A percentile compares a stretch with the other conserved stretches of the same genome.
Evolutionary conservation across 805 yeast species (phyloP).

Genomic region (Pachysolen tannophilus): DNA sequence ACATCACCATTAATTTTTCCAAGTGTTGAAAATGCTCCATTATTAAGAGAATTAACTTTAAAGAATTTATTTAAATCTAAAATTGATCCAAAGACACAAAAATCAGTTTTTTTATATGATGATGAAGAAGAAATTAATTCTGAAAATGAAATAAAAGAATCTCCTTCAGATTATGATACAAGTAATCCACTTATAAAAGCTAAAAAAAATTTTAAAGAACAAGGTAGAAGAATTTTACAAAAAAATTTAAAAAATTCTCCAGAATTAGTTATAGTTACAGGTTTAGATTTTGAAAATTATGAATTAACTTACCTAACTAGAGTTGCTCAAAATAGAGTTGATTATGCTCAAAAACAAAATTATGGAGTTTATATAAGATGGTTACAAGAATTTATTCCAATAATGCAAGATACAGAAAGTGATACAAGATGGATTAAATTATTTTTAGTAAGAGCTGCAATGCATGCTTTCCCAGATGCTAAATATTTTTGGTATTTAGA

Average conservation of each 20-base stretch:
- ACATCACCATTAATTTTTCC: slow-evolving; percentile 56
- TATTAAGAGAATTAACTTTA: slow-evolving; percentile 48
- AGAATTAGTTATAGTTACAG: slow-evolving; percentile 68
- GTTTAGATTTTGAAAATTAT: slow-evolving; percentile 65
- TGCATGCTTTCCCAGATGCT: slow-evolving; percentile 88
- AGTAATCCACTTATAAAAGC: slow-evolving; percentile 38
- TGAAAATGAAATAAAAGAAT: slow-evolving; percentile 37
- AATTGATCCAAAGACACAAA: slow-evolving; percentile 30
- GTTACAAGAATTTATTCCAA: slow-evolving; percentile 74
- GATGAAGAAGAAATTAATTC: slow-evolving; percentile 34
- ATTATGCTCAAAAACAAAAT: slow-evolving; percentile 74
- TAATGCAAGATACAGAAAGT: slow-evolving; percentile 36
- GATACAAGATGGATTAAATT: slow-evolving; percentile 57
- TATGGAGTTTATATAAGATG: slow-evolving; percentile 84
- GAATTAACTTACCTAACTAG: slow-evolving; percentile 52
- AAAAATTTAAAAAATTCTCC: slow-evolving; percentile 36
- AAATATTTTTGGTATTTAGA: slow-evolving; percentile 87
- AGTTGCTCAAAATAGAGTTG: slow-evolving; percentile 78
- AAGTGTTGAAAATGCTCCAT: slow-evolving; percentile 62
- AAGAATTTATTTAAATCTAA: slow-evolving; percentile 42
- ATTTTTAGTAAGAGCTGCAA: slow-evolving; percentile 72
- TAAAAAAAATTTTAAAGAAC: slow-evolving; percentile 52
- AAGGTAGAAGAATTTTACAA: slow-evolving; percentile 50
- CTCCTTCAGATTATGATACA: slow-evolving; percentile 29
- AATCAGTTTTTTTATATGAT: slow-evolving; percentile 30